phyloP scores from a whole-genome alignment of 345 rosid genomes.

The Geranium brycei region DNA sequence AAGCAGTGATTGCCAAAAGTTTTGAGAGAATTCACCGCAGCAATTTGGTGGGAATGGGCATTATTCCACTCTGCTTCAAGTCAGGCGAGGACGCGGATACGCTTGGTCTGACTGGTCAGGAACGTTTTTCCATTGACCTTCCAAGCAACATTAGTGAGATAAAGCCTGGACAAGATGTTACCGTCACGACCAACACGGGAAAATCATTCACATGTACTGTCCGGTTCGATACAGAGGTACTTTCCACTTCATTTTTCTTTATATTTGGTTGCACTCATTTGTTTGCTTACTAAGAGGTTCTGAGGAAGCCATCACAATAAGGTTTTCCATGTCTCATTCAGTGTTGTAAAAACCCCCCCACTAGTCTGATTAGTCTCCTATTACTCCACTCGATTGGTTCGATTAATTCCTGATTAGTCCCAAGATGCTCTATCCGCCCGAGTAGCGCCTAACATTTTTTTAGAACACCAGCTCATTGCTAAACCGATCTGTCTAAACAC shows the following conservation, averaged over 20 bases:
- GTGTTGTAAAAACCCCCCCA: too few relatives aligned
- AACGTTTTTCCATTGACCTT: slow-evolving; percentile 77
- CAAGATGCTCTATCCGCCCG: too few relatives aligned
- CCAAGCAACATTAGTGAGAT: slow-evolving; percentile 57
- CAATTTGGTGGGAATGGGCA: slow-evolving; percentile 97
- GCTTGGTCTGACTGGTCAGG: slow-evolving; percentile 79
- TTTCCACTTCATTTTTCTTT: not conserved
- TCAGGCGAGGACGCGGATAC: slow-evolving; percentile 87
- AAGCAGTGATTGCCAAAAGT: slow-evolving; percentile 96
- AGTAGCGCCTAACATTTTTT: too few relatives aligned
- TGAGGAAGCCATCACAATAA: too few relatives aligned
- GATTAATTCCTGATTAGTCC: too few relatives aligned
- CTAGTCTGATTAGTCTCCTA: too few relatives aligned
- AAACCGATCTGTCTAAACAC: too few relatives aligned
- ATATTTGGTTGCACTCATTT: not conserved
- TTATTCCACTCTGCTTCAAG: slow-evolving; percentile 87
- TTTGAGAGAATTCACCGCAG: slow-evolving; percentile 97
- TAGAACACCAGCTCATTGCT: too few relatives aligned
- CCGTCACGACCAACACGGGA: slow-evolving; percentile 66
- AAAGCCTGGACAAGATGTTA: slow-evolving; percentile 91
- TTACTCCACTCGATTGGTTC: too few relatives aligned
- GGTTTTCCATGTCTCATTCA: too few relatives aligned
- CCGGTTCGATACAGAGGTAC: slow-evolving; percentile 97
- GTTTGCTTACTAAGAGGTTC: not conserved
- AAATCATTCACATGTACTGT: slow-evolving; percentile 83